Evolutionary conservation across 2,329 filamentous ascomycete species (phyloP).

Genomic region (Aureobasidium pullulans): DNA sequence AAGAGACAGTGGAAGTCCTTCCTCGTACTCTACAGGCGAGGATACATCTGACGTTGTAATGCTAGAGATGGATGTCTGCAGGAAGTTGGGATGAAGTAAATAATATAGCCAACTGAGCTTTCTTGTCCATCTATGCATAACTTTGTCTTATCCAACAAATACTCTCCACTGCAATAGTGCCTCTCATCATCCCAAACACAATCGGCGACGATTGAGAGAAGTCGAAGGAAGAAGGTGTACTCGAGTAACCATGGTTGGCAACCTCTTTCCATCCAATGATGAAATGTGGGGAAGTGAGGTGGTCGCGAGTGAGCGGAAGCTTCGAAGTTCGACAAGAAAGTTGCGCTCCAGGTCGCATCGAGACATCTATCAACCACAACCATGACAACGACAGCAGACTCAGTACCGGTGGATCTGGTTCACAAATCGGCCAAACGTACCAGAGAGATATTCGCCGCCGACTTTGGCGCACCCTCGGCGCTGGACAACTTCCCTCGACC

Average conservation of each 20-base stretch:
- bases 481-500: slow-evolving; percentile 35
- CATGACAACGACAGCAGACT: slow-evolving; percentile 5
- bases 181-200: too few species aligned
- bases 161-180: too few species aligned
- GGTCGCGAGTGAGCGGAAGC: not conserved
- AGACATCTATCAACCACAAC: not conserved
- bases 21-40: slow-evolving; percentile 17
- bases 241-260: too few species aligned
- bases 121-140: not conserved
- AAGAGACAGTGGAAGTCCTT: slow-evolving; percentile 14
- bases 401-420: slow-evolving; percentile 23
- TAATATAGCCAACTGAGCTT: not conserved
- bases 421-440: slow-evolving; percentile 47
- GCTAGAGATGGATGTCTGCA: not conserved
- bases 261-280: not conserved
- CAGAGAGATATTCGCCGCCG: slow-evolving; percentile 46
- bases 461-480: slow-evolving; percentile 39
- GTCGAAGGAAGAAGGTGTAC: not conserved
- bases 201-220: not conserved
- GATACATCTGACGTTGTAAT: slow-evolving; percentile 16
- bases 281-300: slow-evolving; percentile 4
- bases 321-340: slow-evolving; percentile 7
- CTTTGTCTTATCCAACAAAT: too few species aligned
- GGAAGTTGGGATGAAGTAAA: not conserved
- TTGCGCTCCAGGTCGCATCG: not conserved